phyloP scores from a whole-genome alignment of 2,329 filamentous ascomycete species.

The Trichoderma koningii region DNA sequence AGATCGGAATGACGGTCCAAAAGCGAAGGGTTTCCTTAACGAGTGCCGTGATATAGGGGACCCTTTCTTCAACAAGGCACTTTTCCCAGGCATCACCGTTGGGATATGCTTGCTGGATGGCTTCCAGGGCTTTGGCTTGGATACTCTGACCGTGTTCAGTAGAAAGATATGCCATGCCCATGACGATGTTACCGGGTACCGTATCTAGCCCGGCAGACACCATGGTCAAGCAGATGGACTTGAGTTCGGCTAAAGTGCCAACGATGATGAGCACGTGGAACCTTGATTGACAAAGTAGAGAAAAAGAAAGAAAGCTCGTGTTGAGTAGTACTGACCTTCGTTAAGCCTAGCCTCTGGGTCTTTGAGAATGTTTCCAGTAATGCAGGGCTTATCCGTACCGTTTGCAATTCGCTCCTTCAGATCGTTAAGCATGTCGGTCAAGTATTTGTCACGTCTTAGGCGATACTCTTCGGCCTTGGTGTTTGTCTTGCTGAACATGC shows the following conservation, averaged over 20 bases:
- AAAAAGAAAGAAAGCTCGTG: background rate
- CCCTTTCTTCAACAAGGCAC: conserved; percentile 72
- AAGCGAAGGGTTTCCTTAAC: conserved; percentile 78
- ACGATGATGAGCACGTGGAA: background rate
- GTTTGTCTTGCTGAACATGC: conserved; percentile 64
- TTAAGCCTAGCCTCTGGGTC: conserved; percentile 48
- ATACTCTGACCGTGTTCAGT: conserved; percentile 67
- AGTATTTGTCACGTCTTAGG: conserved; percentile 66
- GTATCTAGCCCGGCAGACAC: conserved; percentile 81
- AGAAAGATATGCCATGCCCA: conserved; percentile 77
- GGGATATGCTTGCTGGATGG: conserved; percentile 72
- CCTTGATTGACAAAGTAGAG: background rate
- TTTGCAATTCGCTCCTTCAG: conserved; percentile 45
- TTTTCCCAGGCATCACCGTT: conserved; percentile 74
- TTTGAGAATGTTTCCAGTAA: conserved; percentile 57
- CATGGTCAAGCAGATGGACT: conserved; percentile 80
- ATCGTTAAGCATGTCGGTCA: conserved; percentile 66
- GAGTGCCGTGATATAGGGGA: conserved; percentile 74
- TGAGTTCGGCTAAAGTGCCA: conserved; percentile 64
- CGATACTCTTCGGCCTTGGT: conserved; percentile 66
- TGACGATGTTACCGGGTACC: conserved; percentile 75
- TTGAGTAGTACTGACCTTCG: conserved; percentile 34
- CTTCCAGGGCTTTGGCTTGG: conserved; percentile 67
- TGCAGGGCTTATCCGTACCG: conserved; percentile 46
- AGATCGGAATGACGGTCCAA: conserved; percentile 80